Percentiles rank a stretch among this genome's conserved stretches.
These are phyloP conservation scores for Casuarina glauca DNA, from an alignment of 306 rosid species.

Conservation along the genomic window DNA sequence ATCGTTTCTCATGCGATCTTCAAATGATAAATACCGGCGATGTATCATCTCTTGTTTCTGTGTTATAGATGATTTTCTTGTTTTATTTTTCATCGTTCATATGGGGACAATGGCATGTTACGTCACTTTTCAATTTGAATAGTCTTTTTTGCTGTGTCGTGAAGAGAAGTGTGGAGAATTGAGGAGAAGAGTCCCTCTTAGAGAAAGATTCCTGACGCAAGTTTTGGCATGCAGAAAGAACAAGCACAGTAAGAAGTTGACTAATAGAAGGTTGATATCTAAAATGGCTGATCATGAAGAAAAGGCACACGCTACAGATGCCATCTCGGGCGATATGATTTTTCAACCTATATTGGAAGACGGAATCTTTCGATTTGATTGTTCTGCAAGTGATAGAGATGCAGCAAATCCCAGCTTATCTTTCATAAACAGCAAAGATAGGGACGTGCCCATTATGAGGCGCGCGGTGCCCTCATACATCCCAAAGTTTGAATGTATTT, in stretches of 20 bases:
- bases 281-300: conserved; percentile 54
- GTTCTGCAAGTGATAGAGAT: conserved; percentile 62
- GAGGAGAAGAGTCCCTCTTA: background rate
- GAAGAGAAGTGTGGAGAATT: background rate
- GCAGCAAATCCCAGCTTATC: conserved; percentile 77
- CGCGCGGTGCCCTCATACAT: conserved; percentile 51
- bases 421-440: conserved; percentile 52
- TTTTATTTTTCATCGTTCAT: background rate
- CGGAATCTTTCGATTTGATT: conserved; percentile 84
- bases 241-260: conserved; percentile 34
- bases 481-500: conserved; percentile 57
- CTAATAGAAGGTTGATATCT: conserved; percentile 27
- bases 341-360: conserved; percentile 72
- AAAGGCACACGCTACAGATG: conserved; percentile 34
- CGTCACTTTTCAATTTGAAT: background rate
- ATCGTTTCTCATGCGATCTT: too few relatives aligned
- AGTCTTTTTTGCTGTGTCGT: background rate
- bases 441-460: conserved; percentile 54
- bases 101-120: background rate
- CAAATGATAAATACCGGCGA: background rate
- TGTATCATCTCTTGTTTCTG: background rate
- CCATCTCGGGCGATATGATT: conserved; percentile 62
- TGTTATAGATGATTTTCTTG: background rate
- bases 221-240: conserved; percentile 46
- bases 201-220: conserved; percentile 10